A percentile compares a stretch with the other conserved stretches of the same genome.
phyloP scores from a whole-genome alignment of 2,329 filamentous ascomycete genomes.

The Penicillium sumatraense region DNA sequence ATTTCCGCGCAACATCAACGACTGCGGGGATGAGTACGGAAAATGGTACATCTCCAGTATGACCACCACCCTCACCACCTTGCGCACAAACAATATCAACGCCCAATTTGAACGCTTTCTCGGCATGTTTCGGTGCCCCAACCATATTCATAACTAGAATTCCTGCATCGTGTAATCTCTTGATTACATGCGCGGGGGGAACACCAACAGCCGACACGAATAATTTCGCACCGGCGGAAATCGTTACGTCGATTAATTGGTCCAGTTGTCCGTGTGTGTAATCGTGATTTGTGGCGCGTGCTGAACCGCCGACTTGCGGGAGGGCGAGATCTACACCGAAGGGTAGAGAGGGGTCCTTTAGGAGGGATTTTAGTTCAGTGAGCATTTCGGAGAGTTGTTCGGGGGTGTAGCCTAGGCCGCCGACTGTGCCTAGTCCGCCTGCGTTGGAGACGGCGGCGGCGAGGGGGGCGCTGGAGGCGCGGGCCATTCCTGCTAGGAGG shows the following conservation, averaged over 20 bases:
- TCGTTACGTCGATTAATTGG: conserved; percentile 83
- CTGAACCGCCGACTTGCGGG: conserved; percentile 81
- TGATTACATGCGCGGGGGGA: conserved; percentile 73
- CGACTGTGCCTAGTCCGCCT: conserved; percentile 73
- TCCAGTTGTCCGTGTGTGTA: conserved; percentile 90
- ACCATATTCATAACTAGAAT: conserved; percentile 98
- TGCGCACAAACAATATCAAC: conserved; percentile 93
- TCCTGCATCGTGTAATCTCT: conserved; percentile 75
- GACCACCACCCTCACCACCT: conserved; percentile 90
- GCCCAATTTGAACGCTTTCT: conserved; percentile 82
- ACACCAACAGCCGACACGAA: conserved; percentile 91
- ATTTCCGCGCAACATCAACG: conserved; percentile 77
- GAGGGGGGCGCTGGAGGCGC: conserved; percentile 75
- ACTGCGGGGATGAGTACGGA: conserved; percentile 87
- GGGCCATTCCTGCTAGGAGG: conserved; percentile 91
- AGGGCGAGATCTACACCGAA: conserved; percentile 93
- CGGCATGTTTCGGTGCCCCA: conserved; percentile 85
- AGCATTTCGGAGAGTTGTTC: conserved; percentile 79
- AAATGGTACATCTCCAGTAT: conserved; percentile 85
- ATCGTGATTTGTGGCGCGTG: conserved; percentile 91
- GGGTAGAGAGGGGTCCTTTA: conserved; percentile 69
- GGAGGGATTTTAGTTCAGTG: conserved; percentile 78
- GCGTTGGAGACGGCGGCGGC: conserved; percentile 88
- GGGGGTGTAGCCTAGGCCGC: conserved; percentile 70
- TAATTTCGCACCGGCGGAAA: conserved; percentile 79